Base-by-base conservation (phyloP, 345 rosid genomes). In the Passiflora organensis region DNA sequence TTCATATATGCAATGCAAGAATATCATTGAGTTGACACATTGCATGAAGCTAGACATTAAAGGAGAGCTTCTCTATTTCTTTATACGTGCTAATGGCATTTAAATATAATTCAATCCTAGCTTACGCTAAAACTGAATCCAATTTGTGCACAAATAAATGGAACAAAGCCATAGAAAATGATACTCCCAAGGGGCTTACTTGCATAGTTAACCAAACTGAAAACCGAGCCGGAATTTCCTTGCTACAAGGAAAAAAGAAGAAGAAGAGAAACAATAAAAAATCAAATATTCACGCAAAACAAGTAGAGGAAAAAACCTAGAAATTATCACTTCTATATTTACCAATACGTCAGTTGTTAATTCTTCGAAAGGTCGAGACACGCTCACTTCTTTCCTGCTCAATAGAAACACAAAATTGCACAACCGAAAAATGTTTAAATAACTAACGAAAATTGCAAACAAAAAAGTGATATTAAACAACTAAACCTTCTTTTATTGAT, bases 311-410 rank as follows among this genome's bases (percentile, higher is more conserved):
- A 6, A 11, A 23, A n/a, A 42, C 11, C 18, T 25, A 37, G 34
- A 41, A 34, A 50, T n/a, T n/a, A n/a, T n/a, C n/a, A 46, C 1
- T 11, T 13, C 13, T 12, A 21, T 10, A 53, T 28, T 54, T 78
- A 82, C 91, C 87, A 82, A 70, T 56, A 66, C 73, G 64, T 77
- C 80, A 10, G 65, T 52, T 37, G 66, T 63, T 47, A 84, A 63
- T 53, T 65, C 58, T 71, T 80, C 79, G 19, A 62, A 72, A 54
- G 65, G 74, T 16, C 43, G 78, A 63, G 66, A 56, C 4, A 73
- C 66, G 55, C 56, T 39, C 57, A 67, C 74, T 74, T 82, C 91
- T 53, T 73, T 78, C 72, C 87, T 84, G 87, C 54, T 6, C 65
- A 58, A 20, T 32, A 53, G 38, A 28, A 18, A 17, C 6, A 55